phyloP scores from a whole-genome alignment of 345 rosid genomes.

The Eucalyptus sp. region DNA sequence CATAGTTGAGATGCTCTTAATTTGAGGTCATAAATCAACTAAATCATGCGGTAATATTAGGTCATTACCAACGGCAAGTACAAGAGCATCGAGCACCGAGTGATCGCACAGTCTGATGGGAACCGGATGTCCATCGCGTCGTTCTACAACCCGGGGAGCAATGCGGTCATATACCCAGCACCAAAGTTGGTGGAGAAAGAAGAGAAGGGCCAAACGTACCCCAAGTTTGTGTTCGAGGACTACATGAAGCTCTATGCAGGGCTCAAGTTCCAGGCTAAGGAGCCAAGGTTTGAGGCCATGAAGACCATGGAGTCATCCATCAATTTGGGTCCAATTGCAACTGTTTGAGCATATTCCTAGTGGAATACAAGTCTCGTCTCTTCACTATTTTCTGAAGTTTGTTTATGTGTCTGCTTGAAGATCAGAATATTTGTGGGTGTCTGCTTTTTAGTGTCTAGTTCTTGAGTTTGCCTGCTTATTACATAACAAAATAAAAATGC shows the following conservation, averaged over 20 bases:
- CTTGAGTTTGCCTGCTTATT: background rate
- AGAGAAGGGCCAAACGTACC: constrained; percentile 27
- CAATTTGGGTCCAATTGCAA: constrained; percentile 16
- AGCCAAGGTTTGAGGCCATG: constrained; percentile 80
- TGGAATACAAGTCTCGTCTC: background rate
- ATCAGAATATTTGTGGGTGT: background rate
- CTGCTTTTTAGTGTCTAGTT: background rate
- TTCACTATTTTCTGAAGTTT: background rate
- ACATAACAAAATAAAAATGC: background rate
- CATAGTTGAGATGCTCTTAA: background rate
- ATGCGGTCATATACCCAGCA: constrained; percentile 71
- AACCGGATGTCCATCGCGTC: constrained; percentile 85
- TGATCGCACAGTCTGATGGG: constrained; percentile 54
- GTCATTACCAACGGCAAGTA: constrained; percentile 86
- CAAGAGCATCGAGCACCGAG: constrained; percentile 79
- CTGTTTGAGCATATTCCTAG: constrained; percentile 4
- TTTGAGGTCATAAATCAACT: background rate
- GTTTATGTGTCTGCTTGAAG: background rate
- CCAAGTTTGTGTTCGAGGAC: constrained; percentile 74
- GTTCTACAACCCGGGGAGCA: constrained; percentile 78
- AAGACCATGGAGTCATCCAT: constrained; percentile 25
- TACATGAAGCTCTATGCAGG: constrained; percentile 79
- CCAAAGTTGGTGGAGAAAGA: constrained; percentile 40
- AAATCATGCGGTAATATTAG: background rate
- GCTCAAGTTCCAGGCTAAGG: constrained; percentile 77